Evolutionary conservation across 108 stramenopile genomes (phyloP), one percentile per base, ranked within the genome.

Genomic region (Seminavis robusta): DNA sequence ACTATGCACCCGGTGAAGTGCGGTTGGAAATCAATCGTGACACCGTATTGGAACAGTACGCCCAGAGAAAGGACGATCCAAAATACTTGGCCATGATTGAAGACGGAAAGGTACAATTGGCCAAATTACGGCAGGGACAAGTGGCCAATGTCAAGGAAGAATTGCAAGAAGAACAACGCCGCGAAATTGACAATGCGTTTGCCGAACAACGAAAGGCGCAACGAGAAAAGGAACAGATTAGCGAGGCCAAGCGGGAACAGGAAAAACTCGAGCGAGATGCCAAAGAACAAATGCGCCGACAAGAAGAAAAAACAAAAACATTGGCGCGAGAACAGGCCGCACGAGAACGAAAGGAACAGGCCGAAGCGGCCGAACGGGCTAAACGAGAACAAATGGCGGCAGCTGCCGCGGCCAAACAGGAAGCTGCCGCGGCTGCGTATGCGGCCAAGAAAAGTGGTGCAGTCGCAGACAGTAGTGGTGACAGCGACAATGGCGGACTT

Each of bases 1-100:
- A 80, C 24, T 80, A 61, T 40, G 25, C 27, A 23, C 79, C 74
- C 28, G 79, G 79, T 13, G 79, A 80, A 51, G 38, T 80, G 8
- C 54, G 79, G 10, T 47, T 52, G 10, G 63, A 64, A 49, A 65
- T 80, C 11, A 73, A 37, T 31, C 54, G 56, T 4, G 68, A 69
- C 25, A 33, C 62, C 4, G 51, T 55, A 21, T 39, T 37, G 39
- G 16, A 56, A 10, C 46, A 60, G 17, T 44, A n/a, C n/a, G n/a
- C 58, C 13, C 51, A 54, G 33, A 56, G 31, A 23, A n/a, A 47
- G 15, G 40, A 36, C 16, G 55, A 47, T 33, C 42, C 53, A 16
- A 27, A 55, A n/a, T 73, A 73, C 39, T 21, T 42, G 20, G 60
- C 61, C 28, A 56, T 49, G 25, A 38, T 78, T 33, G 24, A 53